phyloP scores from a whole-genome alignment of 2,329 filamentous ascomycete genomes.

The Ascocoryne sarcoides region DNA sequence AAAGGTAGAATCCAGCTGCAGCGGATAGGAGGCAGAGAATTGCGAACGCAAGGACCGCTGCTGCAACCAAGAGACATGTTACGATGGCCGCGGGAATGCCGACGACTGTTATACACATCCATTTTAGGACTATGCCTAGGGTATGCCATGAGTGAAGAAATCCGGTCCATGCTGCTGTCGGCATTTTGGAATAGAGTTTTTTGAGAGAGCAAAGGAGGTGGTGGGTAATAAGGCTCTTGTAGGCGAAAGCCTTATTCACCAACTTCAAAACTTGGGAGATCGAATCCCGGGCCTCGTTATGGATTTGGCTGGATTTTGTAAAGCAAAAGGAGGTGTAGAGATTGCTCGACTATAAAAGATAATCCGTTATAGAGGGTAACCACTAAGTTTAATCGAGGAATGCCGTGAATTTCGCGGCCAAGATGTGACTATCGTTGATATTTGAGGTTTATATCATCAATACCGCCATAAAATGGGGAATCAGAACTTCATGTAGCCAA shows the following conservation, averaged over 20 bases:
- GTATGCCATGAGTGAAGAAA: slow-evolving; percentile 14
- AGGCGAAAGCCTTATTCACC: too few relatives aligned
- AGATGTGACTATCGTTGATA: too few relatives aligned
- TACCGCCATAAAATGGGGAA: too few relatives aligned
- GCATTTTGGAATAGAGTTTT: slow-evolving; percentile 2
- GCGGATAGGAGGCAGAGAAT: slow-evolving; percentile 5
- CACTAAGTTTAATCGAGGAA: too few relatives aligned
- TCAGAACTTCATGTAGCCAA: too few relatives aligned
- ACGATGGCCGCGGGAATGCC: slow-evolving; percentile 11
- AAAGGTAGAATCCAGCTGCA: not conserved
- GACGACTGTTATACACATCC: slow-evolving; percentile 13
- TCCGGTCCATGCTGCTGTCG: slow-evolving; percentile 9
- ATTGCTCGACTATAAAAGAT: too few relatives aligned
- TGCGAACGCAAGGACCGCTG: slow-evolving; percentile 5
- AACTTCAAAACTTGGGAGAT: not conserved
- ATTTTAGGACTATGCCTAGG: slow-evolving; percentile 12
- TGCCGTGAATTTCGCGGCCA: too few relatives aligned
- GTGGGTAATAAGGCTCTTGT: too few relatives aligned
- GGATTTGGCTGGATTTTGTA: not conserved
- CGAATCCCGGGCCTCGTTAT: not conserved
- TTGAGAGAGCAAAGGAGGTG: too few relatives aligned
- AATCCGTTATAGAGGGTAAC: too few relatives aligned
- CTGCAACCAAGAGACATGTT: slow-evolving; percentile 7
- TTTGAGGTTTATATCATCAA: too few relatives aligned
- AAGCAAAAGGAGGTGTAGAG: not conserved